These are phyloP conservation scores for Boletus speciosus DNA, from an alignment of 768 basidiomycete genomes.

Conservation along the genomic window DNA sequence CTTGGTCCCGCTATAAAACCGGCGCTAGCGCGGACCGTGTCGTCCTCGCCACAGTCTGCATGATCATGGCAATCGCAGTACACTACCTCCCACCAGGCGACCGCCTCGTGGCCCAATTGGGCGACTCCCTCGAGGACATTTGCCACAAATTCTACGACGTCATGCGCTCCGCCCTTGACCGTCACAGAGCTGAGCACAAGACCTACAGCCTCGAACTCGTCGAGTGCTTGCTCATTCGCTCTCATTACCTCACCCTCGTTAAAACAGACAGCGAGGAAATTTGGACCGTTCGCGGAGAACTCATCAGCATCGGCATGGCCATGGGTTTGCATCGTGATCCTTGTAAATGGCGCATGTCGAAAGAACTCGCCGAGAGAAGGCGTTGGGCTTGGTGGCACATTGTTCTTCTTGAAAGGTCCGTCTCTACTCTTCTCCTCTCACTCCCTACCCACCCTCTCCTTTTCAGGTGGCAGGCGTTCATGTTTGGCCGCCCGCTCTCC, in stretches of 20 bases:
- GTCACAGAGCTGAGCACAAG: slow-evolving; percentile 57
- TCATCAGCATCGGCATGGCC: slow-evolving; percentile 71
- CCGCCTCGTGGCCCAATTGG: slow-evolving; percentile 50
- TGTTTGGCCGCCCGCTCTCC: slow-evolving; percentile 75
- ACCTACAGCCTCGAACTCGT: slow-evolving; percentile 69
- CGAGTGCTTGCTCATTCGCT: slow-evolving; percentile 66
- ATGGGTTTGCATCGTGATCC: slow-evolving; percentile 88
- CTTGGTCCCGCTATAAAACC: slow-evolving; percentile 73
- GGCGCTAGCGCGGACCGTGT: slow-evolving; percentile 64
- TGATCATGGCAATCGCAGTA: slow-evolving; percentile 69
- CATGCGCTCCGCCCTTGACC: slow-evolving; percentile 59
- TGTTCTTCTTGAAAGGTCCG: slow-evolving; percentile 71
- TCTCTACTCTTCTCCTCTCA: slow-evolving; percentile 3
- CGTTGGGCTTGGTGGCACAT: slow-evolving; percentile 94
- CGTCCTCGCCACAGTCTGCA: slow-evolving; percentile 67
- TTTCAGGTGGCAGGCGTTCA: slow-evolving; percentile 80
- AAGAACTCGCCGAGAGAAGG: slow-evolving; percentile 68
- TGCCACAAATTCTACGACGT: slow-evolving; percentile 67
- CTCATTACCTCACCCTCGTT: slow-evolving; percentile 67
- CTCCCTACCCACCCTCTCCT: slow-evolving; percentile 6
- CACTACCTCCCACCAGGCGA: slow-evolving; percentile 70
- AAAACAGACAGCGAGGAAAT: slow-evolving; percentile 80
- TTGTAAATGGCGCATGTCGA: slow-evolving; percentile 69
- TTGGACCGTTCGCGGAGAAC: slow-evolving; percentile 71
- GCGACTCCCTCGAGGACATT: slow-evolving; percentile 56